A percentile compares a stretch with the other conserved stretches of the same genome.
These are phyloP conservation scores for Cryptosporidium baileyi DNA, from an alignment of 169 alveolate genomes.

Conservation along the genomic window DNA sequence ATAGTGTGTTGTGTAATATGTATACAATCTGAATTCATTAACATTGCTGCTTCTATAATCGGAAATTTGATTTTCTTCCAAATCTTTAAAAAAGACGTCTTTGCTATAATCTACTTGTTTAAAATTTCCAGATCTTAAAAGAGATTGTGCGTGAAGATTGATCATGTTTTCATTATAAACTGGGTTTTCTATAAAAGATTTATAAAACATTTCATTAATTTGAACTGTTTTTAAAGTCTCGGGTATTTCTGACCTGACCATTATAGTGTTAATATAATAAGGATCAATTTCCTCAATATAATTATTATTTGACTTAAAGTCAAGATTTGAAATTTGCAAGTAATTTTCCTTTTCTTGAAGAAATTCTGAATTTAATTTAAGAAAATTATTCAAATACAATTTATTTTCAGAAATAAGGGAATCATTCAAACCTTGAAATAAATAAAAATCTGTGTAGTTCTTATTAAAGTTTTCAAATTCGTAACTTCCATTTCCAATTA, in stretches of 20 bases:
- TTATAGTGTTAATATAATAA: neutral
- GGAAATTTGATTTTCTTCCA: neutral
- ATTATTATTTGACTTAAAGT: too few species aligned
- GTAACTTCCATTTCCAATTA: neutral
- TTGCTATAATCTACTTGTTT: neutral
- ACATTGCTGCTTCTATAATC: neutral
- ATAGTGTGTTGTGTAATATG: conserved; percentile 21
- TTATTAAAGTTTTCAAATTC: too few species aligned
- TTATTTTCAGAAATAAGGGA: too few species aligned
- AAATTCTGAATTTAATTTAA: too few species aligned
- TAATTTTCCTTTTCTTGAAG: too few species aligned
- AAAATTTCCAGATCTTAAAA: neutral
- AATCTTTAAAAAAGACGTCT: neutral
- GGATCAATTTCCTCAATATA: neutral
- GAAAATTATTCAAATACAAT: too few species aligned
- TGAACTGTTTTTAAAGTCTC: neutral
- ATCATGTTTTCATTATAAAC: neutral
- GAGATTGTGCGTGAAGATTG: neutral
- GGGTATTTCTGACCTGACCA: neutral
- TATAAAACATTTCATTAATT: too few species aligned
- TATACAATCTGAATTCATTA: neutral
- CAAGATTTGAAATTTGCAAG: too few species aligned
- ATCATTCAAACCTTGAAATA: too few species aligned
- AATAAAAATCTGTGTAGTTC: too few species aligned
- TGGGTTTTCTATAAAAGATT: neutral